A percentile compares a stretch with the other conserved stretches of the same genome.
phyloP scores from a whole-genome alignment of 2,329 filamentous ascomycete species.

The Diaporthe humulicola region DNA sequence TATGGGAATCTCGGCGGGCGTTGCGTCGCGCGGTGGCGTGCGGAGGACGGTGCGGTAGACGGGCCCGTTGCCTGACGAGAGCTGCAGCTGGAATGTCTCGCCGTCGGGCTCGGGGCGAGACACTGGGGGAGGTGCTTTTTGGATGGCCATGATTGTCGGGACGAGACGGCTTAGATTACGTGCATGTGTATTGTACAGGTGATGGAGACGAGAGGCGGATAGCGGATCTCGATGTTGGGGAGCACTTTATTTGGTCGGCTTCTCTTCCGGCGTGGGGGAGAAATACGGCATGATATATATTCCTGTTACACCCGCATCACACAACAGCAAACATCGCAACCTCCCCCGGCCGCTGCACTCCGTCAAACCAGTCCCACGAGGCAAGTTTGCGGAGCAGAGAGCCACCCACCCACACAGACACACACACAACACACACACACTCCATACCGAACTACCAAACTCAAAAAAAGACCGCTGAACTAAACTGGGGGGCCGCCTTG shows the following conservation, averaged over 20 bases:
- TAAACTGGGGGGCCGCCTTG: neutral
- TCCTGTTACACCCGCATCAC: constrained; percentile 7
- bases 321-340: neutral
- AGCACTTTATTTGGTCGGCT: neutral
- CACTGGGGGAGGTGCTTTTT: neutral
- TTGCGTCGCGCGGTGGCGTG: constrained; percentile 53
- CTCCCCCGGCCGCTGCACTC: neutral
- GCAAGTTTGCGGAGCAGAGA: neutral
- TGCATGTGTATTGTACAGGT: neutral
- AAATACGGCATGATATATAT: constrained; percentile 22
- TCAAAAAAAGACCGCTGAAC: neutral
- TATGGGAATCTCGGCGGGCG: constrained; percentile 62
- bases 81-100: constrained; percentile 48
- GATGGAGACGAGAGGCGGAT: neutral
- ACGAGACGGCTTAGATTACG: neutral
- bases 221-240: too few species aligned
- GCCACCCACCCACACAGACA: neutral
- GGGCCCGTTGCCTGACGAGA: constrained; percentile 54
- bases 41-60: constrained; percentile 52
- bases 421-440: neutral
- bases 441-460: neutral
- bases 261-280: neutral
- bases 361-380: neutral
- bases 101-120: neutral
- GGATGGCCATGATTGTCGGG: neutral